Base-by-base conservation (phyloP, 768 basidiomycete species). In the Tulasnella sp. region DNA sequence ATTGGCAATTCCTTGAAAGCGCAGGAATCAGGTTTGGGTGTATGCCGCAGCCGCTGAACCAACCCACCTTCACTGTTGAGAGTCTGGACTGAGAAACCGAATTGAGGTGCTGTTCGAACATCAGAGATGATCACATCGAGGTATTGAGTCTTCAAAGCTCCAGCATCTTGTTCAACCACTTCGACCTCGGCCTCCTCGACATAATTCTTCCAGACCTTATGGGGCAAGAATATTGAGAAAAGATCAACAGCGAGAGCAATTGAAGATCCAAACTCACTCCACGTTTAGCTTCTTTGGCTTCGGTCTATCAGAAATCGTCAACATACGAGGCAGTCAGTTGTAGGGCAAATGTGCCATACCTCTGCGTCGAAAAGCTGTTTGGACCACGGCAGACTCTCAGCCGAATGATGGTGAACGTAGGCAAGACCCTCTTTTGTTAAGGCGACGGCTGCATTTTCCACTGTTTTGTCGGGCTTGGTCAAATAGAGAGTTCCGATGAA, bases 111-210 rank as follows among this genome's bases (percentile, higher is more conserved):
- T 9, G 86, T 83, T 69, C 92, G 87, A 52, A 96, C 86, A 78
- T 97, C 92, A 74, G 92, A 95, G 75, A 98, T 85, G 78, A 96
- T 92, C 74, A 98, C 86, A 78, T 99, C 96, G 59, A 95, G 83
- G 77, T 97, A 98, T 78, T 97, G 92, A 11, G 90, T 80, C 76
- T 90, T 90, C 47, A 94, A 82, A 8, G 83, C 80, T 73, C 73
- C 83, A n/a, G 78, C 77, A 67, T 83, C 83, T 39, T 80, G 82
- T 36, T 86, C 85, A 44, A 81, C 81, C 17, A 81, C 76, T 29
- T 81, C 80, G 3, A 79, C 82, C 14, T 77, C 77, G 22, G 74
- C 72, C 76, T 87, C 85, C 63, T 81, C 84, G 69, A 84, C 84
- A 76, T 90, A 93, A 67, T 90, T 86, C 42, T 85, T 83, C 96